Conservation (phyloP, 768 basidiomycete genomes). For the Leucocoprinus sp. region DNA sequence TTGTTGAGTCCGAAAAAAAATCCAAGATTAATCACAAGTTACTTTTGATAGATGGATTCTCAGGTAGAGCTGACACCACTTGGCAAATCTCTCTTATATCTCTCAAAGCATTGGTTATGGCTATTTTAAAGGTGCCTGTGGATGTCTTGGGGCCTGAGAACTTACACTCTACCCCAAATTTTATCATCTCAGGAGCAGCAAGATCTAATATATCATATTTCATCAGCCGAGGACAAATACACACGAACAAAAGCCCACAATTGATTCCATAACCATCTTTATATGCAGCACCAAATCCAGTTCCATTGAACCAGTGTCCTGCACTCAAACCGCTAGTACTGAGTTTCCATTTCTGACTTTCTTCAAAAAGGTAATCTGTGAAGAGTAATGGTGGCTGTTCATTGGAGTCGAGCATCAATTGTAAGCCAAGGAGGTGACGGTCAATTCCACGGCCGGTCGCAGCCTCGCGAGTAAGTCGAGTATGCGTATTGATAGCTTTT, state of each 20-base stretch:
- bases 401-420: conserved; percentile 48
- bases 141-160: conserved; percentile 60
- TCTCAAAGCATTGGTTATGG: conserved; percentile 50
- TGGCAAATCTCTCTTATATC: conserved; percentile 60
- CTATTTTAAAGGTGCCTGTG: conserved; percentile 56
- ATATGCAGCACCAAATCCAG: conserved; percentile 81
- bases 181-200: conserved; percentile 67
- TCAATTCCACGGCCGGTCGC: conserved; percentile 82
- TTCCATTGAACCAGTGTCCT: conserved; percentile 80
- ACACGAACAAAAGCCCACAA: conserved; percentile 43
- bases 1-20: too few relatives aligned
- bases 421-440: conserved; percentile 83
- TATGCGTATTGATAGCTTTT: conserved; percentile 65
- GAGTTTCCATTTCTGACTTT: conserved; percentile 78
- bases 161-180: conserved; percentile 94
- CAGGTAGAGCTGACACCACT: conserved; percentile 16
- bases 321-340: conserved; percentile 87
- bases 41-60: conserved; percentile 16
- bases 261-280: conserved; percentile 91
- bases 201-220: conserved; percentile 46
- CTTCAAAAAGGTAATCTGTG: conserved; percentile 66
- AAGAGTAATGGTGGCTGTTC: conserved; percentile 59
- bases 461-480: conserved; percentile 63
- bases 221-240: neutral
- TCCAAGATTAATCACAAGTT: conserved; percentile 27